Evolutionary conservation across 345 rosid species (phyloP).

Genomic region (Barbarea vulgaris): DNA sequence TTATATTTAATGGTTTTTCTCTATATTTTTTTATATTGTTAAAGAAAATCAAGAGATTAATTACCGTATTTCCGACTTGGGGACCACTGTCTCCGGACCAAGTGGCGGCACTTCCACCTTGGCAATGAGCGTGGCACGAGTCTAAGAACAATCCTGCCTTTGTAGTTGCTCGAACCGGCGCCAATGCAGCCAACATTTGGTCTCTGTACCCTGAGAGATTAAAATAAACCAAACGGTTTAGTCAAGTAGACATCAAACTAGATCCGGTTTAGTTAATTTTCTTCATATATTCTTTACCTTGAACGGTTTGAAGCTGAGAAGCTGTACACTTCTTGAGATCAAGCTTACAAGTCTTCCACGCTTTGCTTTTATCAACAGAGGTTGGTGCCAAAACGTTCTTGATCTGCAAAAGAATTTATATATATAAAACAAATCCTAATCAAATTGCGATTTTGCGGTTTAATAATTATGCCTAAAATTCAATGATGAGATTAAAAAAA

Average conservation of each 20-base stretch:
- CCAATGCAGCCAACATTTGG: conserved; percentile 62
- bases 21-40: background rate
- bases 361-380: conserved; percentile 63
- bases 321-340: conserved; percentile 61
- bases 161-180: conserved; percentile 45
- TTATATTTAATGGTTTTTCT: background rate
- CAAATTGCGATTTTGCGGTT: background rate
- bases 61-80: conserved; percentile 53
- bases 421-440: background rate
- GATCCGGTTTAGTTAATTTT: background rate
- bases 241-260: conserved; percentile 7
- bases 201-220: conserved; percentile 58
- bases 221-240: background rate
- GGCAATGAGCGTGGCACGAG: conserved; percentile 89
- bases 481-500: background rate
- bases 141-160: conserved; percentile 73
- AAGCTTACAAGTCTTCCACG: conserved; percentile 79
- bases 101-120: conserved; percentile 63
- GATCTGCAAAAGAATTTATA: conserved; percentile 50
- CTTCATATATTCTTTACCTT: conserved; percentile 48
- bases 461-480: background rate
- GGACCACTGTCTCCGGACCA: conserved; percentile 74
- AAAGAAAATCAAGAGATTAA: background rate
- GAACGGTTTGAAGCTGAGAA: conserved; percentile 67
- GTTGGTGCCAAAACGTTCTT: conserved; percentile 82